phyloP scores from a whole-genome alignment of 169 alveolate species.

The Amoebophrya sp. region DNA sequence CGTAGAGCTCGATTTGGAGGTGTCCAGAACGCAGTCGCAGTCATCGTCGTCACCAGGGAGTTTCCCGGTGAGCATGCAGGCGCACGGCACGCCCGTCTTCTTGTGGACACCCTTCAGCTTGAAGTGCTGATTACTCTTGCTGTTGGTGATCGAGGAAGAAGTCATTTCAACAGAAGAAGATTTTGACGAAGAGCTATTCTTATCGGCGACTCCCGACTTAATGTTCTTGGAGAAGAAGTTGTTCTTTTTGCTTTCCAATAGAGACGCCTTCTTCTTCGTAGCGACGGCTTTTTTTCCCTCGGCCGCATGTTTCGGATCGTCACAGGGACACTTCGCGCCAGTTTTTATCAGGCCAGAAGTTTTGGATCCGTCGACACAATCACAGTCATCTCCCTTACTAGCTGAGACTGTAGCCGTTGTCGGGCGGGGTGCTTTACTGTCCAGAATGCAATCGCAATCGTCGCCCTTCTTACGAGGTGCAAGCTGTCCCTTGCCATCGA shows the following conservation, averaged over 20 bases:
- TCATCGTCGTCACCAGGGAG: slow-evolving; percentile 3
- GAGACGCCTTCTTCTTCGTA: not conserved
- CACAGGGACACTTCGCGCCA: not conserved
- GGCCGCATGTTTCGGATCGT: not conserved
- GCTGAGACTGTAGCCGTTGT: not conserved
- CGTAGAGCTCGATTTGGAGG: too few species aligned
- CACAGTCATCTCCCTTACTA: not conserved
- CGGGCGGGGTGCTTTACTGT: not conserved
- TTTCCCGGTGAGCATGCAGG: not conserved
- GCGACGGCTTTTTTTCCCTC: not conserved
- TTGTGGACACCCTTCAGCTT: not conserved
- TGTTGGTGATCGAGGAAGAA: not conserved
- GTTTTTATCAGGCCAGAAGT: not conserved
- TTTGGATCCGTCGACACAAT: not conserved
- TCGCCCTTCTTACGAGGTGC: not conserved
- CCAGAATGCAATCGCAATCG: not conserved
- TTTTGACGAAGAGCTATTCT: too few species aligned
- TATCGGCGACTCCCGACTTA: too few species aligned
- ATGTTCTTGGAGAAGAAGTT: not conserved
- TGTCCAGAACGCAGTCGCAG: slow-evolving; percentile 22
- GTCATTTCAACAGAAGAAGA: not conserved
- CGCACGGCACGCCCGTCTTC: not conserved
- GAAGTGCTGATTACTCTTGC: not conserved
- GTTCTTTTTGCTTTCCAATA: not conserved
- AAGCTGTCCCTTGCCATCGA: not conserved